A percentile compares a stretch with the other conserved stretches of the same genome.
Conservation (phyloP, 257 asterid species). For the Solanum infundibuliforme region DNA sequence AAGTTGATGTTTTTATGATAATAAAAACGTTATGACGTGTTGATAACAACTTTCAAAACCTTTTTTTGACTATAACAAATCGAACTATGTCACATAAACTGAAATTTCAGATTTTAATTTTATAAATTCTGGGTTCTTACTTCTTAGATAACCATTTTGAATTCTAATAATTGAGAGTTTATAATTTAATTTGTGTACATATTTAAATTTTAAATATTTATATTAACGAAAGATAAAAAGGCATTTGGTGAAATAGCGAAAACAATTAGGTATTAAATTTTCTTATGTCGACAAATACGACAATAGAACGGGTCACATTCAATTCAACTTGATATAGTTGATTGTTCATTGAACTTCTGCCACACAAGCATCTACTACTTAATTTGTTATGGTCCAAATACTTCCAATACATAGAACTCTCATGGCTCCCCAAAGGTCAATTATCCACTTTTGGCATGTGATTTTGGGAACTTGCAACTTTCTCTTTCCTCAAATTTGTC, state of each 20-base stretch:
- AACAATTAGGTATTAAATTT: background rate
- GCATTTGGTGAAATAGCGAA: background rate
- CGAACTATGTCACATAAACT: background rate
- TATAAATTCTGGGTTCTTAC: background rate
- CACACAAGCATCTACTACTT: background rate
- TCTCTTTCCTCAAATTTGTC: background rate
- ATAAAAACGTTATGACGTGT: background rate
- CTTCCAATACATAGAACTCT: background rate
- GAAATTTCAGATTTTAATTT: background rate
- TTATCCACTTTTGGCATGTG: background rate
- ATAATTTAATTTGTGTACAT: background rate
- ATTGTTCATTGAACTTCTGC: background rate
- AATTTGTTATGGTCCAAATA: background rate
- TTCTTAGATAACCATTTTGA: background rate
- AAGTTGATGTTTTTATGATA: no score
- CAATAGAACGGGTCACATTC: background rate
- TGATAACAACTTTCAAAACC: background rate
- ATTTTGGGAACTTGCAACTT: background rate
- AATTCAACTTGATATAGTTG: background rate
- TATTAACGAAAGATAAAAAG: background rate
- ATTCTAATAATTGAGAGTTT: background rate
- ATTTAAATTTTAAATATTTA: background rate
- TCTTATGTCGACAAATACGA: background rate
- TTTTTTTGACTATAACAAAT: background rate
- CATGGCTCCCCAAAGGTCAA: background rate